A percentile compares a stretch with the other conserved stretches of the same genome.
Conservation (phyloP, 768 basidiomycete species). For the Pholiota conissans region DNA sequence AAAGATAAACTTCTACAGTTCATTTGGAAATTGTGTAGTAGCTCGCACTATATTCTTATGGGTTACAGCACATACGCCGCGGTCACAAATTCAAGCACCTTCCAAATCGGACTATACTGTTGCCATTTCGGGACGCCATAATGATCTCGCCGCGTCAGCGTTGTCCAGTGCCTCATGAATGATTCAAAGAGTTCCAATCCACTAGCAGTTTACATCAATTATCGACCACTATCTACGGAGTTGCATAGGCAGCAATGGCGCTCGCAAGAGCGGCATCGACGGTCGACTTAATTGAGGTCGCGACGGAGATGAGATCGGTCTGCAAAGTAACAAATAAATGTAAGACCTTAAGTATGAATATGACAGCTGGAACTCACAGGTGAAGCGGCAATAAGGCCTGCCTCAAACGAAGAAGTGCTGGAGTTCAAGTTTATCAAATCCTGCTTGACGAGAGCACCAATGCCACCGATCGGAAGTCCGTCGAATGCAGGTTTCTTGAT, state of each 20-base stretch:
- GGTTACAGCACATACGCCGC: too few relatives aligned
- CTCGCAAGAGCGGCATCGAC: not conserved
- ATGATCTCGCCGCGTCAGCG: too few relatives aligned
- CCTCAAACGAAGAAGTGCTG: slow-evolving; percentile 25
- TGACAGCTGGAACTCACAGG: slow-evolving; percentile 23
- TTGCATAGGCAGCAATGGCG: not conserved
- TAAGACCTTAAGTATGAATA: not conserved
- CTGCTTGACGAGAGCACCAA: slow-evolving; percentile 23
- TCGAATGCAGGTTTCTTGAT: slow-evolving; percentile 26
- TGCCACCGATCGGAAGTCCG: slow-evolving; percentile 19
- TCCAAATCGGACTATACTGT: not conserved
- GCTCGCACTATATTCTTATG: too few relatives aligned
- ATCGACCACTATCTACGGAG: too few relatives aligned
- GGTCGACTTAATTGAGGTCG: not conserved
- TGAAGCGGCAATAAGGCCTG: slow-evolving; percentile 21
- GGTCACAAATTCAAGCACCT: too few relatives aligned
- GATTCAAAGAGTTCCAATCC: too few relatives aligned
- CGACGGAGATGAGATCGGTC: not conserved
- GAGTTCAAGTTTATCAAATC: slow-evolving; percentile 26
- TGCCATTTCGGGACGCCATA: not conserved
- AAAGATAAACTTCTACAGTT: too few relatives aligned
- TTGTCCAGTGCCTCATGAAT: too few relatives aligned
- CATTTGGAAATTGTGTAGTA: too few relatives aligned
- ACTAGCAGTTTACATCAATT: too few relatives aligned
- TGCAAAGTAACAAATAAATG: not conserved